Conservation (phyloP, 225 moss, liverwort and hornwort genomes). For the Asterella californica region DNA sequence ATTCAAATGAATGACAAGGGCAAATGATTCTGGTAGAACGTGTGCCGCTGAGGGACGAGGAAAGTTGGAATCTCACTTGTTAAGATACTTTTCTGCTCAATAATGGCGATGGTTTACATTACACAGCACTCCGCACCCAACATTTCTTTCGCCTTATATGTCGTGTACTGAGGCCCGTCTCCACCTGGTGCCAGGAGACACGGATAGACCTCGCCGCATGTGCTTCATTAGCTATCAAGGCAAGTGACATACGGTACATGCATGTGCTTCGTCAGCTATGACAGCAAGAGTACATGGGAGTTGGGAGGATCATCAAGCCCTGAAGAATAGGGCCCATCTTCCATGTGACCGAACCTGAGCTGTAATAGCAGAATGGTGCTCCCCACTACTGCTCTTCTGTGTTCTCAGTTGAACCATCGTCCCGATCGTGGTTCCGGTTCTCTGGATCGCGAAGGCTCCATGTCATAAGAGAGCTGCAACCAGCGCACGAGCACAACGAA, state of each 20-base stretch:
- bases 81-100: background rate
- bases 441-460: background rate
- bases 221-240: background rate
- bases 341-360: background rate
- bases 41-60: background rate
- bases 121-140: background rate
- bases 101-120: background rate
- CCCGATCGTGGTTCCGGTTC: background rate
- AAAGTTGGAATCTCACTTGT: background rate
- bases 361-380: background rate
- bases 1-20: background rate
- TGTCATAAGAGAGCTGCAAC: no score
- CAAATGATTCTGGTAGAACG: background rate
- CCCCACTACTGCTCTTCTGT: background rate
- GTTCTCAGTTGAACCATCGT: background rate
- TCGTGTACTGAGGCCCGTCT: no score
- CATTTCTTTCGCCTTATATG: no score
- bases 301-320: background rate
- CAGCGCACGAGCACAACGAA: no score
- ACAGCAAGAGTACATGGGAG: background rate
- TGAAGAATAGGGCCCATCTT: background rate
- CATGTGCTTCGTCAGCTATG: background rate
- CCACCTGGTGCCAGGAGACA: background rate
- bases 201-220: background rate
- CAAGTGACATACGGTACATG: background rate